Evolutionary conservation across 2,329 filamentous ascomycete species (phyloP).

Genomic region (Chaetoscypha palmicola): DNA sequence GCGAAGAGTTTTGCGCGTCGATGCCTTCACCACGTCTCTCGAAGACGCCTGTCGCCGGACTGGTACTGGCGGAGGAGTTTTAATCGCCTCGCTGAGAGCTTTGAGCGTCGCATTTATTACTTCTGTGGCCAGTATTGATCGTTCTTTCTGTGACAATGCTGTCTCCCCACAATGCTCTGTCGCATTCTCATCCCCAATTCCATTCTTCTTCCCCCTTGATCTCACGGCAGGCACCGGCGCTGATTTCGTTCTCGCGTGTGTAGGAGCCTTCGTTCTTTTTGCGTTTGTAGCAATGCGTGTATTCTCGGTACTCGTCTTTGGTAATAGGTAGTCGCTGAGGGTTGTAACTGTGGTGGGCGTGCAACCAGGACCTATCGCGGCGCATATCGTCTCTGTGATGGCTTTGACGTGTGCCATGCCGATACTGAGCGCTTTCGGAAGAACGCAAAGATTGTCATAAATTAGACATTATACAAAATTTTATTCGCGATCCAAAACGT

Average conservation of each 20-base stretch:
- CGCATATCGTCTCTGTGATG: constrained; percentile 41
- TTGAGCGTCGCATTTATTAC: constrained; percentile 66
- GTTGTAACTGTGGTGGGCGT: constrained; percentile 38
- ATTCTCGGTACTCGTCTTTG: constrained; percentile 25
- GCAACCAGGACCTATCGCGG: constrained; percentile 41
- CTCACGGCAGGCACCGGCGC: constrained; percentile 22
- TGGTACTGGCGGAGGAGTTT: constrained; percentile 31
- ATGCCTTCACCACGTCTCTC: constrained; percentile 34
- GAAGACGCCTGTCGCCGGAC: constrained; percentile 21
- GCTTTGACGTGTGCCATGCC: constrained; percentile 36
- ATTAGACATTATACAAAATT: constrained; percentile 31
- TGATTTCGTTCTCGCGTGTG: constrained; percentile 16
- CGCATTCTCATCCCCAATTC: constrained; percentile 28
- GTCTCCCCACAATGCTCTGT: constrained; percentile 26
- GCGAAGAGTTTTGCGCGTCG: constrained; percentile 38
- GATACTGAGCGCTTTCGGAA: constrained; percentile 15
- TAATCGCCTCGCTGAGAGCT: constrained; percentile 59
- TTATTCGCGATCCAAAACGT: constrained; percentile 10
- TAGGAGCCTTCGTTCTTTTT: constrained; percentile 4
- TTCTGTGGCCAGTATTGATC: constrained; percentile 62
- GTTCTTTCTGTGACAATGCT: constrained; percentile 49
- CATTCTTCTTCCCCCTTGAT: constrained; percentile 18
- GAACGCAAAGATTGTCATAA: constrained; percentile 21
- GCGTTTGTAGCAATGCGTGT: constrained; percentile 1
- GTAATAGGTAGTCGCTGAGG: constrained; percentile 40